Conservation (phyloP, 2,329 filamentous ascomycete genomes). For the Aureobasidium uvarum region DNA sequence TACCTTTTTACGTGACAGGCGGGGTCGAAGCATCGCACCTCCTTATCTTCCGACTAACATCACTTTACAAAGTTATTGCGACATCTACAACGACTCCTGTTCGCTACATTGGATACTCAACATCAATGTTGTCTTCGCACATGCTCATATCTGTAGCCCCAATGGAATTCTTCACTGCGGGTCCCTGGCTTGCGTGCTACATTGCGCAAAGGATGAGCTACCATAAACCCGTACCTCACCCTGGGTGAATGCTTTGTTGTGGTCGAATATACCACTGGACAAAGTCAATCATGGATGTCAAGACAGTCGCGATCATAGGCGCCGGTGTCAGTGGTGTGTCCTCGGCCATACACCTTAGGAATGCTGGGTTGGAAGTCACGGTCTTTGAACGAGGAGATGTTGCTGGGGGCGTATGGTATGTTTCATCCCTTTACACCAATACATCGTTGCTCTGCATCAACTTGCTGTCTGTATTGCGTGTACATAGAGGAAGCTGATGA, state of each 20-base stretch:
- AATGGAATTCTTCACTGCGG: background rate
- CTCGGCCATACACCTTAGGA: conserved; percentile 49
- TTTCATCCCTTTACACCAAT: background rate
- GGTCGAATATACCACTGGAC: too few relatives aligned
- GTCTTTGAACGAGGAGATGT: conserved; percentile 55
- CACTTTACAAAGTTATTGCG: conserved; percentile 11
- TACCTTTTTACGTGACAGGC: conserved; percentile 2
- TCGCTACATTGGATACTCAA: background rate
- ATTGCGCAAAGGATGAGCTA: too few relatives aligned
- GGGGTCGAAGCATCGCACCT: background rate
- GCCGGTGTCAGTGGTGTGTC: conserved; percentile 54
- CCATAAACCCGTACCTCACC: background rate
- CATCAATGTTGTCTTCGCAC: background rate
- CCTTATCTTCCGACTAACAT: background rate
- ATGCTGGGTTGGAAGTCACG: conserved; percentile 49
- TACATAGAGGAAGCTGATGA: background rate
- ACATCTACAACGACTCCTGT: background rate
- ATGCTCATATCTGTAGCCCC: background rate
- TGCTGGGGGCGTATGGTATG: conserved; percentile 58
- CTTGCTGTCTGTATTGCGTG: too few relatives aligned
- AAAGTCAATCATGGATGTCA: background rate
- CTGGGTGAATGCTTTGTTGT: background rate
- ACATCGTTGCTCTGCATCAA: too few relatives aligned
- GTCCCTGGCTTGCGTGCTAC: background rate
- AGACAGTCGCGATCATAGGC: conserved; percentile 49